A percentile compares a stretch with the other conserved stretches of the same genome.
phyloP scores from a whole-genome alignment of 805 yeast species.

The Yueomyces sinensis region DNA sequence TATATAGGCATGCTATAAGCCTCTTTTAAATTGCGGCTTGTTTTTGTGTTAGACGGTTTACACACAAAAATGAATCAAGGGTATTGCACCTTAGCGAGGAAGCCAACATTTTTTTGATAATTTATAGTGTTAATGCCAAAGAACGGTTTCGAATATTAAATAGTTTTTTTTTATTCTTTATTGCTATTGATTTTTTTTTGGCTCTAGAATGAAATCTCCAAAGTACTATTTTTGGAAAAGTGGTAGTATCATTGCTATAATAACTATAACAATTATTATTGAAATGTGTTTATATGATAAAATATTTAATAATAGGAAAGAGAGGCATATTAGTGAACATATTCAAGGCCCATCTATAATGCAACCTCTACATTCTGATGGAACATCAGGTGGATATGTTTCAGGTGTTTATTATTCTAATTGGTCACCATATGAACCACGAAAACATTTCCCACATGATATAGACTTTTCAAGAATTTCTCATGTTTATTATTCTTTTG shows the following conservation, averaged over 20 bases:
- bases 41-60: too few relatives aligned
- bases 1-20: too few relatives aligned
- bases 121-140: too few relatives aligned
- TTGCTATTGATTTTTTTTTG: too few relatives aligned
- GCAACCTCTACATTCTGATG: neutral
- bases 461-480: slow-evolving; percentile 46
- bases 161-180: too few relatives aligned
- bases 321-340: neutral
- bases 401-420: slow-evolving; percentile 37
- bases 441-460: slow-evolving; percentile 45
- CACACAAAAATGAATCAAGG: too few relatives aligned
- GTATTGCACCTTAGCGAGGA: too few relatives aligned
- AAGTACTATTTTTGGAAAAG: neutral
- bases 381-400: slow-evolving; percentile 3
- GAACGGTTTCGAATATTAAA: too few relatives aligned
- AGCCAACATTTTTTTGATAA: too few relatives aligned
- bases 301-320: slow-evolving; percentile 2
- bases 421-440: slow-evolving; percentile 56
- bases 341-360: neutral
- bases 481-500: slow-evolving; percentile 69
- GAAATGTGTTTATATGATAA: slow-evolving; percentile 9
- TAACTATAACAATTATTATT: slow-evolving; percentile 1
- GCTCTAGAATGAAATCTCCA: too few relatives aligned
- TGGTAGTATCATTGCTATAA: neutral
- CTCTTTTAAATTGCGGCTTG: too few relatives aligned